These are phyloP conservation scores for Vickermania spadyakhi DNA, from an alignment of 208 protist genomes.

Conservation along the genomic window DNA sequence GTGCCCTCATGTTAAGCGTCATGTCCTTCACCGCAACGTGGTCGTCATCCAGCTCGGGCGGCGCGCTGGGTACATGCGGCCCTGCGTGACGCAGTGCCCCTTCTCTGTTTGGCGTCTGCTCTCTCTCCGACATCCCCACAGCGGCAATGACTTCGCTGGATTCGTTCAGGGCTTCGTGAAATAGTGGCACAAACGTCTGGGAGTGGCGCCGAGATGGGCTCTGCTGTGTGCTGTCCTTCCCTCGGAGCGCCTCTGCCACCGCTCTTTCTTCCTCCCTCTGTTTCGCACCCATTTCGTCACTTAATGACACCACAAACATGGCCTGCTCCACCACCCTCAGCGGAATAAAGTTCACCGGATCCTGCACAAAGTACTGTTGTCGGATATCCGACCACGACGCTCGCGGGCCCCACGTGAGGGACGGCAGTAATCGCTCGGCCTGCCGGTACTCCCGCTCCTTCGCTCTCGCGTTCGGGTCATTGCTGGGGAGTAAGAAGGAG, in stretches of 20 bases:
- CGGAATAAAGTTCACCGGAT: constrained; percentile 49
- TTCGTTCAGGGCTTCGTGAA: no score
- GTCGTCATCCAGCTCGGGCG: not conserved
- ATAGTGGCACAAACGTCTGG: no score
- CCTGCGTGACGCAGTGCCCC: constrained; percentile 16
- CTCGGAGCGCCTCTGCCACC: constrained; percentile 1
- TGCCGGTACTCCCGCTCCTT: constrained; percentile 26
- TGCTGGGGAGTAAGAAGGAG: constrained; percentile 4
- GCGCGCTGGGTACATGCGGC: constrained; percentile 2
- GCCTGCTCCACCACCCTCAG: constrained; percentile 65
- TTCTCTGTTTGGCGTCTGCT: no score
- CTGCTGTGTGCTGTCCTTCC: no score
- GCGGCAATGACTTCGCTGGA: no score
- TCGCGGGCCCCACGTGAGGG: constrained; percentile 53
- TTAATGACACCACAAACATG: constrained; percentile 69
- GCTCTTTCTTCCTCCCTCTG: constrained; percentile 1
- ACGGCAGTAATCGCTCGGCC: constrained; percentile 46
- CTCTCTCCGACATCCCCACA: no score
- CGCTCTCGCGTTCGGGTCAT: not conserved
- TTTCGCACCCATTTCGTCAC: constrained; percentile 20
- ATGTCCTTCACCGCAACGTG: not conserved
- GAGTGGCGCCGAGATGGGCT: no score
- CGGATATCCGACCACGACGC: constrained; percentile 69
- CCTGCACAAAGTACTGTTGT: constrained; percentile 50
- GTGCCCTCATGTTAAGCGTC: not conserved